Evolutionary conservation across 306 rosid species (phyloP).

Genomic region (Vigna mungo): DNA sequence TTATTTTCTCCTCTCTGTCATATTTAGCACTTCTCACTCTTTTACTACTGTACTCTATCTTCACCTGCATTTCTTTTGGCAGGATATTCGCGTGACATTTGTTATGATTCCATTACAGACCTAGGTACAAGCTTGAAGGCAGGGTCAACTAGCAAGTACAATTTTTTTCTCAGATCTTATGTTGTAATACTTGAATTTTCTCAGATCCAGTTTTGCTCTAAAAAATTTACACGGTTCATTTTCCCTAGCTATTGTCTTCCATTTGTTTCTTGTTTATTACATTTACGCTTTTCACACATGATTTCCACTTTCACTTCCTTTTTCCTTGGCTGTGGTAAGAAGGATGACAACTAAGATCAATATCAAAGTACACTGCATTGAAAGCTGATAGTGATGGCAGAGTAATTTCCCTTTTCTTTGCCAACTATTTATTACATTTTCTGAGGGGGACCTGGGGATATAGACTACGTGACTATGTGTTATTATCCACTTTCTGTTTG

Average conservation of each 20-base stretch:
- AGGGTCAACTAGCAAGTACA: slow-evolving; percentile 29
- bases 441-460: background rate
- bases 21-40: background rate
- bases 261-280: slow-evolving; percentile 34
- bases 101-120: slow-evolving; percentile 24
- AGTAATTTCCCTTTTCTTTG: background rate
- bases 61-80: slow-evolving; percentile 27
- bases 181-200: slow-evolving; percentile 30
- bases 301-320: slow-evolving; percentile 20
- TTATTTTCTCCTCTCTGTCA: background rate
- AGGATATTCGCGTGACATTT: slow-evolving; percentile 34
- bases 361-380: slow-evolving; percentile 27
- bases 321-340: slow-evolving; percentile 18
- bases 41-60: background rate
- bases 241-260: slow-evolving; percentile 9
- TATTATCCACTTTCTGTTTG: slow-evolving; percentile 14
- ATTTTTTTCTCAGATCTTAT: slow-evolving; percentile 15
- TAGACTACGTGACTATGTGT: background rate
- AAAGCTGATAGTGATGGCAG: slow-evolving; percentile 34
- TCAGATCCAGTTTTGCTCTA: background rate
- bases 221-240: slow-evolving; percentile 13
- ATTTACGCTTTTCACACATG: slow-evolving; percentile 12
- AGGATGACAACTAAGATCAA: slow-evolving; percentile 23
- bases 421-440: slow-evolving; percentile 4
- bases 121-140: slow-evolving; percentile 17